Evolutionary conservation across 345 rosid genomes (phyloP), one percentile per base, ranked within the genome.

Genomic region (Rhodomyrtus tomentosa): DNA sequence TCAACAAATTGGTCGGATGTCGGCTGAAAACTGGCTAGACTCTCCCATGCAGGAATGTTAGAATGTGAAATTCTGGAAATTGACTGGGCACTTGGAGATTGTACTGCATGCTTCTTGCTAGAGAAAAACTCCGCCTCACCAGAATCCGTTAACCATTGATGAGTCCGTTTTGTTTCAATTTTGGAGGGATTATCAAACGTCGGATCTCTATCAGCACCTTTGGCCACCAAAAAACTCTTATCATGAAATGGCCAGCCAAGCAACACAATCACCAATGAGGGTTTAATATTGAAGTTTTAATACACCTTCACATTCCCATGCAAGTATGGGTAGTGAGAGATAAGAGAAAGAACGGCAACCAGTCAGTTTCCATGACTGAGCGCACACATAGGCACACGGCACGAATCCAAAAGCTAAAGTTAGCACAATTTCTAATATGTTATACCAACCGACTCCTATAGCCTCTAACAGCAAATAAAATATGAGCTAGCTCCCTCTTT

Each of bases 51-150:
- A 88, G 93, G 84, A 88, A 88, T 88, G 83, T 86, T 85, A 50
- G 91, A 84, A 85, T 82, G 85, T 72, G 92, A 80, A 58, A 88
- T 81, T 51, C 88, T 94, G 81, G 90, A 85, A 50, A 85, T 84
- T 38, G 89, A 50, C 55, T 85, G 86, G 55, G 88, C 86, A 55
- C 82, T 83, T 79, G 92, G 90, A 85, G 88, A 89, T 82, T 91
- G 92, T 27, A 89, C 84, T 25, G 94, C 94, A 90, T 92, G 98
- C 89, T 92, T 96, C 92, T 95, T 95, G 91, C 91, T 93, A 16
- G 96, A 92, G 82, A 93, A 93, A 85, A 93, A 83, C 88, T 93
- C 96, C 1, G 95, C 87, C 84, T 93, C 95, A 82, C 89, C 85
- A 83, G 93, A 87, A 86, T 90, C 93, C 5, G 89, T 80, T 89